Conservation (phyloP, 805 yeast species). For the Nakazawaea pomicola region DNA sequence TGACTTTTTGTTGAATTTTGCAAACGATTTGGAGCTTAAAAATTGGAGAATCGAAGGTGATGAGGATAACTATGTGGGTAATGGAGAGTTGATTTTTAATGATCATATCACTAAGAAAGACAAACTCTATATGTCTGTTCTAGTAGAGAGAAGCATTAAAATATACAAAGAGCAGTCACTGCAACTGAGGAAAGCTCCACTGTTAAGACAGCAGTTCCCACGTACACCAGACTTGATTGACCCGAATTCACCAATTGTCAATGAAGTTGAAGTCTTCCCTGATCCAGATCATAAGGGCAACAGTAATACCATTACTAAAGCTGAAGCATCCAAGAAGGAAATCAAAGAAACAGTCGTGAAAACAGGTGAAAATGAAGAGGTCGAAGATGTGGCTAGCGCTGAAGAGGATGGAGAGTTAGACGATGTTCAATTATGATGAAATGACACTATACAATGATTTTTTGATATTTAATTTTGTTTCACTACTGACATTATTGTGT, state of each 20-base stretch:
- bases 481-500: no score
- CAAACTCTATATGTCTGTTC: conserved; percentile 34
- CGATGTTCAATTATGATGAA: conserved; percentile 8
- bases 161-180: conserved; percentile 1
- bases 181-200: conserved; percentile 4
- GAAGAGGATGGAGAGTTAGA: conserved; percentile 6
- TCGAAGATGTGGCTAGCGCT: conserved; percentile 13
- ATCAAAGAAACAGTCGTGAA: conserved; percentile 5
- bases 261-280: conserved; percentile 11
- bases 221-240: conserved; percentile 12
- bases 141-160: conserved; percentile 25
- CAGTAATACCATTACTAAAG: no score
- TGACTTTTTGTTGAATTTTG: conserved; percentile 71
- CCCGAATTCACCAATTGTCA: conserved; percentile 9
- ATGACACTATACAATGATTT: background rate
- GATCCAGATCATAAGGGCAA: no score
- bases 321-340: background rate
- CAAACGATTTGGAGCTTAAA: conserved; percentile 76
- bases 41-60: conserved; percentile 61
- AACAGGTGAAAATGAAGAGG: conserved; percentile 13
- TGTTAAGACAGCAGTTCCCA: background rate
- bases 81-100: conserved; percentile 61
- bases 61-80: conserved; percentile 60
- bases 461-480: no score
- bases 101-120: conserved; percentile 51